Percentiles rank a stretch among this genome's conserved stretches.
phyloP scores from a whole-genome alignment of 805 yeast species.

The Starmerella tilneyi region DNA sequence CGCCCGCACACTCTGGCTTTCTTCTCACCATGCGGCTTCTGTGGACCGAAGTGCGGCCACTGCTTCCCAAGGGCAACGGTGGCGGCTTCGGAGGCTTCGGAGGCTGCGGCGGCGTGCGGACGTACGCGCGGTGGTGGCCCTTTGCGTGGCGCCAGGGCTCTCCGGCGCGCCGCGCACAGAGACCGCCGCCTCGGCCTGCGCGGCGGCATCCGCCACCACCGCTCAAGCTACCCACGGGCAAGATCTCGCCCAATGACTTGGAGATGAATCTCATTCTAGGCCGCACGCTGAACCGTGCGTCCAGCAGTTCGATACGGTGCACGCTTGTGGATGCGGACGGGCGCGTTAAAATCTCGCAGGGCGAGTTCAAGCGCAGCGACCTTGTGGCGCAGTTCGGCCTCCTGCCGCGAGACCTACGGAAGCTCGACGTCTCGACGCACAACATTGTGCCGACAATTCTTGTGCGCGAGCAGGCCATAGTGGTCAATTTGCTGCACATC shows the following conservation, averaged over 20 bases:
- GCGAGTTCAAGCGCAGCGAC: conserved; percentile 62
- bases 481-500: conserved; percentile 75
- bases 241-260: conserved; percentile 9
- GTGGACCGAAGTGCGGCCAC: neutral
- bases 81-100: too few relatives aligned
- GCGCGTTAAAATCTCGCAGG: conserved; percentile 55
- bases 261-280: conserved; percentile 25
- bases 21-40: neutral
- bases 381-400: conserved; percentile 65
- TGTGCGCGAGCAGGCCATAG: conserved; percentile 63
- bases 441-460: conserved; percentile 86
- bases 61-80: too few relatives aligned
- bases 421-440: conserved; percentile 67
- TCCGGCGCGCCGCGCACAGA: neutral
- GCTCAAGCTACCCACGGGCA: conserved; percentile 2
- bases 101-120: too few relatives aligned
- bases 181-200: neutral
- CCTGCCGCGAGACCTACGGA: conserved; percentile 81
- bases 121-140: conserved; percentile 5
- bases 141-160: conserved; percentile 3
- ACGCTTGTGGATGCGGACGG: conserved; percentile 71
- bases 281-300: conserved; percentile 22
- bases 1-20: too few relatives aligned
- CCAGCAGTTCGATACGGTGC: conserved; percentile 49
- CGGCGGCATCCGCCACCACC: neutral